Percentiles rank a stretch among this genome's conserved stretches.
These are phyloP conservation scores for Macrocybe gigantea DNA, from an alignment of 768 basidiomycete species.

Conservation along the genomic window DNA sequence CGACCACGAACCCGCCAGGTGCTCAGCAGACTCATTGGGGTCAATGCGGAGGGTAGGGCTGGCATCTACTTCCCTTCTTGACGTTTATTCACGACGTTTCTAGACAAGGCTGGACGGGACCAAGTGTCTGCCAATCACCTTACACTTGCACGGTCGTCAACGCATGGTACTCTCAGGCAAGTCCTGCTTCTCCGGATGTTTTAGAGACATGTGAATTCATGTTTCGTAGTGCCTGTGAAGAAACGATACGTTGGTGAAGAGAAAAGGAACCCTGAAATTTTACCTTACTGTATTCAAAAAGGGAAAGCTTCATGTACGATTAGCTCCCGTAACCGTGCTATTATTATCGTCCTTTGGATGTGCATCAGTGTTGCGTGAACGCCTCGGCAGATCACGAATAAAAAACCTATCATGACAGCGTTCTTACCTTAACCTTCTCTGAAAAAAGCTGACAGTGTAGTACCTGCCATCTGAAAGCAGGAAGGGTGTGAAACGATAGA, in stretches of 20 bases:
- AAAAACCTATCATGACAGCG: too few relatives aligned
- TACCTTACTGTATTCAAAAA: too few relatives aligned
- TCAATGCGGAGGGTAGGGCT: slow-evolving; percentile 17
- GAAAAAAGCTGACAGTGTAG: too few relatives aligned
- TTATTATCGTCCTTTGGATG: too few relatives aligned
- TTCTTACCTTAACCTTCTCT: too few relatives aligned
- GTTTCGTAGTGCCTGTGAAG: slow-evolving; percentile 7
- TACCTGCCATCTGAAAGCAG: too few relatives aligned
- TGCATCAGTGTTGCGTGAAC: too few relatives aligned
- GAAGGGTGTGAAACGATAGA: too few relatives aligned
- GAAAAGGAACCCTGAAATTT: slow-evolving; percentile 12
- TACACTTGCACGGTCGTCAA: neutral
- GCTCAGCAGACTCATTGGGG: slow-evolving; percentile 15
- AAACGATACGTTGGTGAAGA: slow-evolving; percentile 2
- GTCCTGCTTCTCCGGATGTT: neutral
- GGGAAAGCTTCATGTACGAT: too few relatives aligned
- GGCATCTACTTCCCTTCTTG: neutral
- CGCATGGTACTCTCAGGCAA: slow-evolving; percentile 4
- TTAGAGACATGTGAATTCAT: too few relatives aligned
- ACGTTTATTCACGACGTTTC: neutral
- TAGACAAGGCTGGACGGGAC: slow-evolving; percentile 2
- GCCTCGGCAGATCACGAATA: too few relatives aligned
- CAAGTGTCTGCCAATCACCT: slow-evolving; percentile 1
- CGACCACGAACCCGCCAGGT: slow-evolving; percentile 8
- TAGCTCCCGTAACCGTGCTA: too few relatives aligned